A percentile compares a stretch with the other conserved stretches of the same genome.
Evolutionary conservation across 2,329 filamentous ascomycete genomes (phyloP).

Genomic region (Onygenales sp.): DNA sequence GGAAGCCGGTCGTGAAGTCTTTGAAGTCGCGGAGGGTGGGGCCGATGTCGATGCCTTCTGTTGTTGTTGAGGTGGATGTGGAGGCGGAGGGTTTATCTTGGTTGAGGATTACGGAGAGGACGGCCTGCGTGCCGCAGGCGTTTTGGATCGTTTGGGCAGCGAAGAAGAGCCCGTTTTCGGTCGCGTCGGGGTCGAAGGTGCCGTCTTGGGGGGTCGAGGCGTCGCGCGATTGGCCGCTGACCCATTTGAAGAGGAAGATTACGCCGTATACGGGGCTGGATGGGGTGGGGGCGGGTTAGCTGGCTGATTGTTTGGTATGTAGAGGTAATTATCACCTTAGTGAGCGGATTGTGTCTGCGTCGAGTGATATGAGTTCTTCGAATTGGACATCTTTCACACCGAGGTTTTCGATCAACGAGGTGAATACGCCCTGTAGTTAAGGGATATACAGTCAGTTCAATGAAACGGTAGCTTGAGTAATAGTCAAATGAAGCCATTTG

Average conservation of each 20-base stretch:
- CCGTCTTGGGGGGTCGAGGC: slow-evolving; percentile 67
- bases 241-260: slow-evolving; percentile 96
- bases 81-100: slow-evolving; percentile 41
- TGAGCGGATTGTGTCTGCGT: slow-evolving; percentile 50
- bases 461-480: neutral
- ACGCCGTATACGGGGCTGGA: slow-evolving; percentile 75
- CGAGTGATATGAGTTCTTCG: slow-evolving; percentile 87
- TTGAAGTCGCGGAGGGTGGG: slow-evolving; percentile 64
- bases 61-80: slow-evolving; percentile 7
- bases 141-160: slow-evolving; percentile 97
- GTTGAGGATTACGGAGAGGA: slow-evolving; percentile 86
- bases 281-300: slow-evolving; percentile 4
- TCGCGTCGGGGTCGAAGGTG: slow-evolving; percentile 64
- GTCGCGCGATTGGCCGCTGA: slow-evolving; percentile 52
- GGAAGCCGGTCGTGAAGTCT: slow-evolving; percentile 78
- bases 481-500: neutral
- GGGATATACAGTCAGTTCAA: neutral
- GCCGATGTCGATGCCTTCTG: slow-evolving; percentile 58
- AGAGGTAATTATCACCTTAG: slow-evolving; percentile 25
- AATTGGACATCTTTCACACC: slow-evolving; percentile 93
- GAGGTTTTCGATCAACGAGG: slow-evolving; percentile 84
- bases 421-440: slow-evolving; percentile 72
- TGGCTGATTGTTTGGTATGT: neutral
- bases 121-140: slow-evolving; percentile 91
- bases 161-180: slow-evolving; percentile 72